Conservation (phyloP, 2,329 filamentous ascomycete genomes). For the Monilinia vaccinii-corymbosi region DNA sequence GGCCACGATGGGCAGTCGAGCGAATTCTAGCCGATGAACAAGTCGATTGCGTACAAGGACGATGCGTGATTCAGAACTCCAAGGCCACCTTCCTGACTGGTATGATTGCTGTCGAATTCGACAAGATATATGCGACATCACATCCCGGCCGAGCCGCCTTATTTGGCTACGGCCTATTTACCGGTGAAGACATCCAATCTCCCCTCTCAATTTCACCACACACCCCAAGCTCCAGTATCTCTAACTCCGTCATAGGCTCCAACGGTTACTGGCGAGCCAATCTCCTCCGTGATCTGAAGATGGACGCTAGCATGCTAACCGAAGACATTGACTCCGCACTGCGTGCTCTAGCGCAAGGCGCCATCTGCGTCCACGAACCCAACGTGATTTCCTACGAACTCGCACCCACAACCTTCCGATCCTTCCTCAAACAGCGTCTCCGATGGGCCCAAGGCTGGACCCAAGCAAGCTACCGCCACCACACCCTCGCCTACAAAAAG, state of each 20-base stretch:
- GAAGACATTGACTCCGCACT: slow-evolving; percentile 42
- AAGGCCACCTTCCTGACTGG: slow-evolving; percentile 35
- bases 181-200: slow-evolving; percentile 18
- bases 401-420: slow-evolving; percentile 35
- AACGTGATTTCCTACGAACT: slow-evolving; percentile 41
- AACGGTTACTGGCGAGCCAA: slow-evolving; percentile 41
- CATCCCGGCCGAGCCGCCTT: slow-evolving; percentile 39
- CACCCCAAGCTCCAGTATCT: background rate
- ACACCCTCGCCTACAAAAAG: slow-evolving; percentile 35
- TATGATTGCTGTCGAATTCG: slow-evolving; percentile 41
- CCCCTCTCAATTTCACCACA: background rate
- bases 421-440: slow-evolving; percentile 42
- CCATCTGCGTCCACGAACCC: slow-evolving; percentile 38
- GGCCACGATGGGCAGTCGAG: slow-evolving; percentile 39
- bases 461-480: slow-evolving; percentile 37
- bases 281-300: slow-evolving; percentile 37
- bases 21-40: slow-evolving; percentile 35
- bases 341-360: slow-evolving; percentile 31
- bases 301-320: slow-evolving; percentile 41
- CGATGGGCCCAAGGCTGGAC: slow-evolving; percentile 43
- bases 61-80: slow-evolving; percentile 40
- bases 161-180: slow-evolving; percentile 41
- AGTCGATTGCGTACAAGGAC: slow-evolving; percentile 40
- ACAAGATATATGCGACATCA: slow-evolving; percentile 43
- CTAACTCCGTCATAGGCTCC: slow-evolving; percentile 23